Base-by-base conservation (phyloP, 768 basidiomycete genomes). In the Neoboletus brunneissimus region DNA sequence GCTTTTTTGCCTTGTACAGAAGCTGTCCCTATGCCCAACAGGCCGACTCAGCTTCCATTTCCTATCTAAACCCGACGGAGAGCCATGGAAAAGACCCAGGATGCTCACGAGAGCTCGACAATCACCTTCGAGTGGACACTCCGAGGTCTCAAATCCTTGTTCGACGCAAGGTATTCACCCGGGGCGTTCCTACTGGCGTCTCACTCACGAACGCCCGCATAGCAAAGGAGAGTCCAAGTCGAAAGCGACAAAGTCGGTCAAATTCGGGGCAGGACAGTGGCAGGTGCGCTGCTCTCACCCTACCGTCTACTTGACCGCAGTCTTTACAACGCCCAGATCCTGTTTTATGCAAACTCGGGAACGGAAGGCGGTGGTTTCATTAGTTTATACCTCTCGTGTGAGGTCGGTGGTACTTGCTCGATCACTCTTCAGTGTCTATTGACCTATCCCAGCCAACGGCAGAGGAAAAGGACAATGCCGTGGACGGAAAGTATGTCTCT, bases 301-400 rank as follows among this genome's bases (percentile, higher is more conserved):
- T 9, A 4, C 22, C 8, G 8, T 38, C 23, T 7, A 46, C 52
- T 18, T 7, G 12, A 12, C 16, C 18, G 9, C 37, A n/a, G n/a
- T 12, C 7, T 10, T 50, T 5, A 57, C 38, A 16, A n/a, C 38
- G 0, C 13, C 52, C 62, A 92, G 84, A 85, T 92, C 44, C 70
- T 94, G 45, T 92, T 92, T 73, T 94, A 94, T 67, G 80, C 91
- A 6, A 93, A 91, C 67, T 86, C 89, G 40, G 89, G 90, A 0
- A 81, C 79, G 20, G 74, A 78, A n/a, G 79, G 80, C 42, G 80
- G 82, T 47, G 76, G 75, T 3, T 88, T 80, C 64, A 80, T 91
- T 32, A 89, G 88, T 69, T 66, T 94, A 41, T 93, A 91, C 69
- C 78, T 94, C 23, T 87, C 87, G 11, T 91, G 91, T 58, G 89